phyloP scores from a whole-genome alignment of 257 asterid genomes.

The Galeopsis tetrahit region DNA sequence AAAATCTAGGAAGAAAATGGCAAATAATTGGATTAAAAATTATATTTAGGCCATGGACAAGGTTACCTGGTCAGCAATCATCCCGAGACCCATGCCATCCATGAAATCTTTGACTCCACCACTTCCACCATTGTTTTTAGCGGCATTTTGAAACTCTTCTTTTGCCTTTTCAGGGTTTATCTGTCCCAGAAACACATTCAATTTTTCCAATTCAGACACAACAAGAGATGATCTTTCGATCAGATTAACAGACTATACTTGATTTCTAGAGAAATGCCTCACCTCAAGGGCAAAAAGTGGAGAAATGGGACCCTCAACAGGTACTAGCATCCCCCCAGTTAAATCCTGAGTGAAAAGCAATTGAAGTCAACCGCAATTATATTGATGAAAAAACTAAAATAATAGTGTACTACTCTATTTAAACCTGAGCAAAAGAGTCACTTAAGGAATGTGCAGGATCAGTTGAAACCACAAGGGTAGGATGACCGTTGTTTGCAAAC shows the following conservation, averaged over 20 bases:
- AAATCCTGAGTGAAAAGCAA: slow-evolving; percentile 64
- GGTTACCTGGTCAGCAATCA: slow-evolving; percentile 90
- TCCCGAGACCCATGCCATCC: slow-evolving; percentile 99
- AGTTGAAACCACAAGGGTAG: slow-evolving; percentile 97
- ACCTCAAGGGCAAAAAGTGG: slow-evolving; percentile 99
- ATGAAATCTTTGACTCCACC: slow-evolving; percentile 96
- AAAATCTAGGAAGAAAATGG: neutral
- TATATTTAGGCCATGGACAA: slow-evolving; percentile 10
- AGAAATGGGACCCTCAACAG: slow-evolving; percentile 87
- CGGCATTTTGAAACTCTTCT: slow-evolving; percentile 78
- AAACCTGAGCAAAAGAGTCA: slow-evolving; percentile 98
- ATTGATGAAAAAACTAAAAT: neutral
- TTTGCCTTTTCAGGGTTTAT: slow-evolving; percentile 95
- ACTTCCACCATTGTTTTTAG: slow-evolving; percentile 76
- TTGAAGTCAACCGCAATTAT: slow-evolving; percentile 29
- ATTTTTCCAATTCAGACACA: slow-evolving; percentile 31
- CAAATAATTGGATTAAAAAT: neutral
- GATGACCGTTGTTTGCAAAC: slow-evolving; percentile 96
- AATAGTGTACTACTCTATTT: slow-evolving; percentile 17
- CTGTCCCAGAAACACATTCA: slow-evolving; percentile 52
- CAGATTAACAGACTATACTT: slow-evolving; percentile 26
- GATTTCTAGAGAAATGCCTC: slow-evolving; percentile 32
- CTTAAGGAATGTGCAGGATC: slow-evolving; percentile 99
- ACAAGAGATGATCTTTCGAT: slow-evolving; percentile 7
- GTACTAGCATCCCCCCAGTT: slow-evolving; percentile 83